A percentile compares a stretch with the other conserved stretches of the same genome.
These are phyloP conservation scores for Phytopythium chamaehyphon DNA, from an alignment of 352 stramenopile genomes.

Conservation along the genomic window DNA sequence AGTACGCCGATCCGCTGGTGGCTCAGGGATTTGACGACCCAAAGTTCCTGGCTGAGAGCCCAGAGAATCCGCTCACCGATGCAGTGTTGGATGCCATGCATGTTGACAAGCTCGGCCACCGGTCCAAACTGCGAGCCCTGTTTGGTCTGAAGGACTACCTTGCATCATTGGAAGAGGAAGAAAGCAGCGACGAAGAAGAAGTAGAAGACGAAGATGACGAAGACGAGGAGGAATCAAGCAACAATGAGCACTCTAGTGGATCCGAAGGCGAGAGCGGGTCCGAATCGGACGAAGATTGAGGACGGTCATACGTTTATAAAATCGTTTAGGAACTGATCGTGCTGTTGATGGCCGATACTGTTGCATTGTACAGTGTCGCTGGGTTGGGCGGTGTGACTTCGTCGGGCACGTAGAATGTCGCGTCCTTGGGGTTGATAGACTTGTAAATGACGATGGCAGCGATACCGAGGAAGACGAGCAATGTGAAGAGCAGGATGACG, in stretches of 20 bases:
- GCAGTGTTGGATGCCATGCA: slow-evolving; percentile 50
- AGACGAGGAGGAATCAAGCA: slow-evolving; percentile 17
- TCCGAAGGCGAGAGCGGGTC: slow-evolving; percentile 9
- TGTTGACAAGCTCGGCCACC: slow-evolving; percentile 66
- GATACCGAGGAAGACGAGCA: slow-evolving; percentile 79
- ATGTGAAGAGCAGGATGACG: slow-evolving; percentile 75
- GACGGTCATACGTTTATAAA: slow-evolving; percentile 18
- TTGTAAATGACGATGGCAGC: slow-evolving; percentile 85
- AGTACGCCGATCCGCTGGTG: slow-evolving; percentile 48
- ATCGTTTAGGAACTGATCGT: slow-evolving; percentile 29
- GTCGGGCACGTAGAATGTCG: slow-evolving; percentile 81
- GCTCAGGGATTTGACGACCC: slow-evolving; percentile 65
- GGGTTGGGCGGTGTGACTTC: slow-evolving; percentile 81
- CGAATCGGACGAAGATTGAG: slow-evolving; percentile 15
- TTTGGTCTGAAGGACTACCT: slow-evolving; percentile 68
- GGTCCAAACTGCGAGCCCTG: slow-evolving; percentile 55
- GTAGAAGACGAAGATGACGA: slow-evolving; percentile 13
- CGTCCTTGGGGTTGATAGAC: slow-evolving; percentile 64
- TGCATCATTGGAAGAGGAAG: slow-evolving; percentile 20
- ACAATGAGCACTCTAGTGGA: slow-evolving; percentile 14
- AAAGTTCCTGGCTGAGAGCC: slow-evolving; percentile 42
- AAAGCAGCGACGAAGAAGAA: slow-evolving; percentile 13
- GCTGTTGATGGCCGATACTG: slow-evolving; percentile 54
- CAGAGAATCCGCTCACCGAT: slow-evolving; percentile 39
- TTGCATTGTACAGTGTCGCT: slow-evolving; percentile 72